Conservation (phyloP, 345 rosid species). For the Eucalyptus fibrosa region DNA sequence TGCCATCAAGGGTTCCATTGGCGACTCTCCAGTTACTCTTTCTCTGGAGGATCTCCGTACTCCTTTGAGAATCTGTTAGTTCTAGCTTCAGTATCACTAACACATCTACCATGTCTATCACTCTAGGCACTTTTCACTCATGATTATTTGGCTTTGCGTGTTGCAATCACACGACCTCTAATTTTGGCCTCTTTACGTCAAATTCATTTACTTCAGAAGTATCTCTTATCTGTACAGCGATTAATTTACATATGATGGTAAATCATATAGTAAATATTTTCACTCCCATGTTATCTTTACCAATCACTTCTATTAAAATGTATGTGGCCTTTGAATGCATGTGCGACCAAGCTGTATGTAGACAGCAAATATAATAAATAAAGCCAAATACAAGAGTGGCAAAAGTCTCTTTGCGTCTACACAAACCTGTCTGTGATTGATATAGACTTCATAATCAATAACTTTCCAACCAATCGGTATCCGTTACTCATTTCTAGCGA, state of each 20-base stretch:
- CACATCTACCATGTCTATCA: neutral
- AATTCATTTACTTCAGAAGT: neutral
- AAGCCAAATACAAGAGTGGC: neutral
- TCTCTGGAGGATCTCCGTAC: neutral
- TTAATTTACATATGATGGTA: neutral
- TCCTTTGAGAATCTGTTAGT: neutral
- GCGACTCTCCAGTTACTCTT: neutral
- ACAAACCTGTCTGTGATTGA: neutral
- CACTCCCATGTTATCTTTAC: neutral
- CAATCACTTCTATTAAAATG: neutral
- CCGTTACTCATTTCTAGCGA: neutral
- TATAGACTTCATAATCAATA: neutral
- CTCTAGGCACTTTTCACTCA: neutral
- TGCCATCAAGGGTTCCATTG: neutral
- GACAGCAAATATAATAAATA: neutral
- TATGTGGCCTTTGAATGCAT: neutral
- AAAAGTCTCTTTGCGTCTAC: neutral
- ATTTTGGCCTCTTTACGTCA: neutral
- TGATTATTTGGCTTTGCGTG: neutral
- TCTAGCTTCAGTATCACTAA: neutral
- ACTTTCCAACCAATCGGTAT: neutral
- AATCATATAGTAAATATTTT: neutral
- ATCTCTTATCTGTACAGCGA: neutral
- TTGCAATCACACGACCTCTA: neutral
- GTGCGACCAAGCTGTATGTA: neutral